Conservation (phyloP, 345 rosid genomes). For the Passiflora organensis region DNA sequence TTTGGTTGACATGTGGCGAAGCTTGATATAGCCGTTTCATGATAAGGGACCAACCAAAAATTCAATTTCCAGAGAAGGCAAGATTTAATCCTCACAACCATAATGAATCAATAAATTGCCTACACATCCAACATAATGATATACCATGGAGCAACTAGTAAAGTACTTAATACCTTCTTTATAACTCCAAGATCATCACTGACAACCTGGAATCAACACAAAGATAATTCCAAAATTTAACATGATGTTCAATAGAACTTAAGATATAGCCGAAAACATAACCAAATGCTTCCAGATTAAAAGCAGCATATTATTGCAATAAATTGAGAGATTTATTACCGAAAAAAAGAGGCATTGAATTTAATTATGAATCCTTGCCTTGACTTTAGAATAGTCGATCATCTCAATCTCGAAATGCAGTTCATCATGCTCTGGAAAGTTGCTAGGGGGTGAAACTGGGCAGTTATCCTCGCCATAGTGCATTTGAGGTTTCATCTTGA, state of each 20-base stretch:
- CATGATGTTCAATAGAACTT: too few relatives aligned
- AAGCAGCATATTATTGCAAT: background rate
- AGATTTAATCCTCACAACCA: background rate
- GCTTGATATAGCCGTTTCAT: too few relatives aligned
- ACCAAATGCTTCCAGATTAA: slow-evolving; percentile 2
- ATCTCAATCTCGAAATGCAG: slow-evolving; percentile 96
- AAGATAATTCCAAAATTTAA: background rate
- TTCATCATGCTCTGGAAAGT: slow-evolving; percentile 82
- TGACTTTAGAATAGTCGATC: slow-evolving; percentile 73
- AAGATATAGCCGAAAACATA: slow-evolving; percentile 1
- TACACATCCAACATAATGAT: background rate
- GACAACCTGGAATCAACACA: slow-evolving; percentile 56
- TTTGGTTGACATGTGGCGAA: too few relatives aligned
- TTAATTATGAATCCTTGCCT: slow-evolving; percentile 42
- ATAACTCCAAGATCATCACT: slow-evolving; percentile 79
- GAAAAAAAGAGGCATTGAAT: background rate
- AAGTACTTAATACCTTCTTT: slow-evolving; percentile 57
- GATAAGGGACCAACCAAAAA: slow-evolving; percentile 1
- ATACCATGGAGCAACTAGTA: background rate
- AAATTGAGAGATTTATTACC: background rate
- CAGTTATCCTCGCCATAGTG: slow-evolving; percentile 90
- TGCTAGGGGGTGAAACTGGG: slow-evolving; percentile 60
- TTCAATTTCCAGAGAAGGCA: background rate
- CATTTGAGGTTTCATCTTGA: slow-evolving; percentile 92
- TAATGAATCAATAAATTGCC: too few relatives aligned